A percentile compares a stretch with the other conserved stretches of the same genome.
These are phyloP conservation scores for Xylaria nigripes DNA, from an alignment of 495 filamentous ascomycete species.

Conservation along the genomic window DNA sequence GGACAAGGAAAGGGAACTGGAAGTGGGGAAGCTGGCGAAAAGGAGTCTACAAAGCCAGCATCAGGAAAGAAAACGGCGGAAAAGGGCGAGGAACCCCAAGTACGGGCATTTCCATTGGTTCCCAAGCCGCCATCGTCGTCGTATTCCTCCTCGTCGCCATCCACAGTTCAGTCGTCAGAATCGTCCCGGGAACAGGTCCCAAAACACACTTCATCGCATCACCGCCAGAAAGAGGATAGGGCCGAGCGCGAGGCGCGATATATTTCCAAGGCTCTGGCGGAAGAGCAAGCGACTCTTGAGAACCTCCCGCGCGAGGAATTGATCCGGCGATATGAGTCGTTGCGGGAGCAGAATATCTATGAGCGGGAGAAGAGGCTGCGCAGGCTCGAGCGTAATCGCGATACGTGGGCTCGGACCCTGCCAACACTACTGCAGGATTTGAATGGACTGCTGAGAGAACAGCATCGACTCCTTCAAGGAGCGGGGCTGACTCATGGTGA, in stretches of 20 bases:
- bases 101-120: not conserved
- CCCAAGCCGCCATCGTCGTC: not conserved
- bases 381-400: conserved; percentile 25
- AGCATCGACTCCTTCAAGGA: conserved; percentile 9
- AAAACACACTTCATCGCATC: conserved; percentile 6
- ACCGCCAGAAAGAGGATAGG: conserved; percentile 10
- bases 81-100: not conserved
- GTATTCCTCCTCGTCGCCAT: conserved; percentile 9
- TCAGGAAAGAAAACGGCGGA: not conserved
- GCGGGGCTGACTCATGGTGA: not conserved
- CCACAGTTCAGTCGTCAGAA: conserved; percentile 3
- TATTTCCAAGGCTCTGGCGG: conserved; percentile 11
- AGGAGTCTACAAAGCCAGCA: not conserved
- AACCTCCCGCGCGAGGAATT: conserved; percentile 19
- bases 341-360: conserved; percentile 22
- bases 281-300: conserved; percentile 11
- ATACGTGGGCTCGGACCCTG: conserved; percentile 24
- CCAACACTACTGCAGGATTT: conserved; percentile 28
- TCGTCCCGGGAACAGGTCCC: conserved; percentile 13
- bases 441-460: conserved; percentile 17
- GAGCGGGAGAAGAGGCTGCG: conserved; percentile 31
- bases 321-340: conserved; percentile 24
- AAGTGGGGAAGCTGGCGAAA: not conserved
- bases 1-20: too few relatives aligned
- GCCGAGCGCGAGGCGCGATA: conserved; percentile 13